Conservation (phyloP, 2,329 filamentous ascomycete species). For the Thelonectria discophora region DNA sequence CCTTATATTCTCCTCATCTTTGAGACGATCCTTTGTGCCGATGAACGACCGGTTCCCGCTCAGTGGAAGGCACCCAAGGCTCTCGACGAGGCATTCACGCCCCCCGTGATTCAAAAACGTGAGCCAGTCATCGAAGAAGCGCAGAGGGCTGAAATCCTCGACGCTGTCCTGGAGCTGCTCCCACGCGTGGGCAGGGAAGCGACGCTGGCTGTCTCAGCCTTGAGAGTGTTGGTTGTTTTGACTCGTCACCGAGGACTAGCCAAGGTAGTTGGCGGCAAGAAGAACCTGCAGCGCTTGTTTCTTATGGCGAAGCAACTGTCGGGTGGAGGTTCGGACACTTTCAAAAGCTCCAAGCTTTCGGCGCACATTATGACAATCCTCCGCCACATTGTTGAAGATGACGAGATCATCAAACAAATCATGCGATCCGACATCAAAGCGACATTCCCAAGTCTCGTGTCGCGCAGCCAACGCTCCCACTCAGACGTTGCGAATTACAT, state of each 20-base stretch:
- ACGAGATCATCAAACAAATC: slow-evolving; percentile 87
- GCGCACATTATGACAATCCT: slow-evolving; percentile 83
- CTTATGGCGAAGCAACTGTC: slow-evolving; percentile 95
- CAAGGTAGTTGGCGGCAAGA: slow-evolving; percentile 81
- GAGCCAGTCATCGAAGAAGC: slow-evolving; percentile 65
- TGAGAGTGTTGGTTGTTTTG: slow-evolving; percentile 85
- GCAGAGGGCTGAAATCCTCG: slow-evolving; percentile 76
- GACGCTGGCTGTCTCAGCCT: slow-evolving; percentile 81
- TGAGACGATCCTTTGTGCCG: slow-evolving; percentile 89
- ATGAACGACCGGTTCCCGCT: slow-evolving; percentile 80
- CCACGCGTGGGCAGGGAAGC: slow-evolving; percentile 90
- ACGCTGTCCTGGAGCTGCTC: slow-evolving; percentile 81
- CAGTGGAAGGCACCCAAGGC: slow-evolving; percentile 70
- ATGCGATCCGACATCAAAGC: slow-evolving; percentile 89
- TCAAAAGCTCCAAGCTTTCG: slow-evolving; percentile 65
- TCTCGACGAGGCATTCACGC: slow-evolving; percentile 58
- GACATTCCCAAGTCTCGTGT: slow-evolving; percentile 70
- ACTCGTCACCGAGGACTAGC: slow-evolving; percentile 83
- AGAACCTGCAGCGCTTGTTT: slow-evolving; percentile 88
- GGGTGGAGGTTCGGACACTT: slow-evolving; percentile 76
- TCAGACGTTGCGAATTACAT: slow-evolving; percentile 78
- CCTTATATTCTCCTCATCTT: slow-evolving; percentile 89
- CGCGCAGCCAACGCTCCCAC: slow-evolving; percentile 58
- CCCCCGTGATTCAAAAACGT: slow-evolving; percentile 68
- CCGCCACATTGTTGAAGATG: slow-evolving; percentile 93